Evolutionary conservation across 768 basidiomycete species (phyloP).

Genomic region (Suillus discolor): DNA sequence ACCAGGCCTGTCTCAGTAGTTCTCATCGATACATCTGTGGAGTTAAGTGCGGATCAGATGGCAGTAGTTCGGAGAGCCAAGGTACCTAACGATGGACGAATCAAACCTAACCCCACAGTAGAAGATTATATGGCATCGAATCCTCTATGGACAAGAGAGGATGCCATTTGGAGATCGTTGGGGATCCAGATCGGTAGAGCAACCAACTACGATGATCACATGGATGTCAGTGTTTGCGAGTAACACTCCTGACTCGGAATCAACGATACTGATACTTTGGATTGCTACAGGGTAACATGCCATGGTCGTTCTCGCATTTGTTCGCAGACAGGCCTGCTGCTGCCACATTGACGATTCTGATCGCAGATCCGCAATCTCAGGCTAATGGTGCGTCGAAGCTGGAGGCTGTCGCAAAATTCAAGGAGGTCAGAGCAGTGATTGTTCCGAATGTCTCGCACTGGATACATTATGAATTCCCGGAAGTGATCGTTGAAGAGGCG

Average conservation of each 20-base stretch:
- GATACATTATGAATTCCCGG: constrained; percentile 22
- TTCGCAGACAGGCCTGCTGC: constrained; percentile 10
- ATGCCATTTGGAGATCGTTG: constrained; percentile 14
- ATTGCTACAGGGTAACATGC: constrained; percentile 15
- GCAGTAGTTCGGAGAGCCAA: neutral
- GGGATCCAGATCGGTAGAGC: constrained; percentile 7
- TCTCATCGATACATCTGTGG: constrained; percentile 20
- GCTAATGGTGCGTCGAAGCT: constrained; percentile 5
- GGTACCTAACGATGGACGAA: neutral
- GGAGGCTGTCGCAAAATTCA: constrained; percentile 13
- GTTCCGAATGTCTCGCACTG: constrained; percentile 17
- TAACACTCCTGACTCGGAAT: neutral
- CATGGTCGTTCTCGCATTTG: constrained; percentile 20
- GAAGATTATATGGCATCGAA: constrained; percentile 11
- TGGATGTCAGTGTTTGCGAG: constrained; percentile 6
- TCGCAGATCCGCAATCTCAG: constrained; percentile 10
- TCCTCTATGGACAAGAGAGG: constrained; percentile 4
- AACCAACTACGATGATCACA: constrained; percentile 4
- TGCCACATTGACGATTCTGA: constrained; percentile 12
- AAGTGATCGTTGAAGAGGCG: constrained; percentile 18
- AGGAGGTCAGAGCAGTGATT: constrained; percentile 15
- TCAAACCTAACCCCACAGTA: neutral
- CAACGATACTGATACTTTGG: neutral
- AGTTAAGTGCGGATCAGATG: constrained; percentile 4
- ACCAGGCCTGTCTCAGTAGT: constrained; percentile 14